Evolutionary conservation across 306 rosid species (phyloP).

Genomic region (Heteromeles arbutifolia): DNA sequence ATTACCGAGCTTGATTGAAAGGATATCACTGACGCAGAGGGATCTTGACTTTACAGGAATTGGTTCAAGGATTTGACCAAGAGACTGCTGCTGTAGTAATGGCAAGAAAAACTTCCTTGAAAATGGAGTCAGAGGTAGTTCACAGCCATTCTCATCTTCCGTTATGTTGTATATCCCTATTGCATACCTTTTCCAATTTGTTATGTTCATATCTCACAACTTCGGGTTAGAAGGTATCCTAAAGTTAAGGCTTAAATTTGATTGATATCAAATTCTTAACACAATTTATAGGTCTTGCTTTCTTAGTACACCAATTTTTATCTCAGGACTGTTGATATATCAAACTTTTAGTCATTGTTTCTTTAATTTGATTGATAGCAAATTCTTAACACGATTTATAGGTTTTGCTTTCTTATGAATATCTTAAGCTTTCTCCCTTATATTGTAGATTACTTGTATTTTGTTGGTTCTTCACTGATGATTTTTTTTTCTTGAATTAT

Average conservation of each 20-base stretch:
- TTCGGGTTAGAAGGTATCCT: not conserved
- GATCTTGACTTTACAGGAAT: conserved; percentile 48
- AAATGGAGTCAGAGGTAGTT: conserved; percentile 91
- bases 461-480: not conserved
- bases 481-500: not conserved
- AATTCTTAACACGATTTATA: not conserved
- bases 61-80: conserved; percentile 96
- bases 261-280: not conserved
- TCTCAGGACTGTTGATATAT: not conserved
- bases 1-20: not conserved
- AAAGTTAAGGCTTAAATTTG: not conserved
- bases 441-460: not conserved
- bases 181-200: not conserved
- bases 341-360: not conserved
- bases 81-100: conserved; percentile 97
- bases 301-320: not conserved
- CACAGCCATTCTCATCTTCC: conserved; percentile 6
- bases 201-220: not conserved
- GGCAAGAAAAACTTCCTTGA: conserved; percentile 82
- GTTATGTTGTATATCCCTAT: not conserved
- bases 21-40: conserved; percentile 15
- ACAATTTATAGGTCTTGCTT: not conserved
- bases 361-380: not conserved
- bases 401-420: not conserved
- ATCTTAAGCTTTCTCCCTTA: not conserved